These are phyloP conservation scores for Chamaecrista fasciculata DNA, from an alignment of 306 rosid genomes.

Conservation along the genomic window DNA sequence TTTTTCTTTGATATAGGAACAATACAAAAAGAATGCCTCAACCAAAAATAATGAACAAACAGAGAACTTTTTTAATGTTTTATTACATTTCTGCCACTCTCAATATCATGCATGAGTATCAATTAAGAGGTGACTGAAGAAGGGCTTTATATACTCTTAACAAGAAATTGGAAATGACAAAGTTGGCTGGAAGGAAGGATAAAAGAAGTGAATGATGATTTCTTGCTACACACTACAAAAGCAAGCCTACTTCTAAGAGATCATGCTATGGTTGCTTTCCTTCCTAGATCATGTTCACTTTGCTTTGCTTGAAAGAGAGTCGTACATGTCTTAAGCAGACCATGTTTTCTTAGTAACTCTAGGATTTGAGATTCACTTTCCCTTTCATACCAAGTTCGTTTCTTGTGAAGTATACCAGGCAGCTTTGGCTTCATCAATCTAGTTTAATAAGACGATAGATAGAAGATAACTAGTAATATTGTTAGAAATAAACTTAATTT, in stretches of 20 bases:
- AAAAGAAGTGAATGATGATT: constrained; percentile 25
- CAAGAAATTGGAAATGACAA: background rate
- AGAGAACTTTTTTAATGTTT: background rate
- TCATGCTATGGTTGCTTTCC: background rate
- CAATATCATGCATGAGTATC: background rate
- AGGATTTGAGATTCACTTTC: background rate
- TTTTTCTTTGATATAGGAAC: background rate
- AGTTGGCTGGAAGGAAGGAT: constrained; percentile 2
- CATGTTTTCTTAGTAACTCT: background rate
- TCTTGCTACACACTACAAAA: constrained; percentile 1
- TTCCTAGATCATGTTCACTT: background rate
- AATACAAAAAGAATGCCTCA: background rate
- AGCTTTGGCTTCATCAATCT: background rate
- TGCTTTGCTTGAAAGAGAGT: constrained; percentile 31
- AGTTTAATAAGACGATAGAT: no score
- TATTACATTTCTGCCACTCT: background rate
- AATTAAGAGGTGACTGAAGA: background rate
- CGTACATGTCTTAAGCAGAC: background rate
- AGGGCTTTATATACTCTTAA: background rate
- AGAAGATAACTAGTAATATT: background rate
- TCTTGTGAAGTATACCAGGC: background rate
- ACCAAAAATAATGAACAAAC: background rate
- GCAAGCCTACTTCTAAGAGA: background rate
- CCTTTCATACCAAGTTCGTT: background rate
- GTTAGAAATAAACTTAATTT: no score